These are phyloP conservation scores for Miscanthus lutarioriparius DNA, from an alignment of 176 grass and related monocot species.

Conservation along the genomic window DNA sequence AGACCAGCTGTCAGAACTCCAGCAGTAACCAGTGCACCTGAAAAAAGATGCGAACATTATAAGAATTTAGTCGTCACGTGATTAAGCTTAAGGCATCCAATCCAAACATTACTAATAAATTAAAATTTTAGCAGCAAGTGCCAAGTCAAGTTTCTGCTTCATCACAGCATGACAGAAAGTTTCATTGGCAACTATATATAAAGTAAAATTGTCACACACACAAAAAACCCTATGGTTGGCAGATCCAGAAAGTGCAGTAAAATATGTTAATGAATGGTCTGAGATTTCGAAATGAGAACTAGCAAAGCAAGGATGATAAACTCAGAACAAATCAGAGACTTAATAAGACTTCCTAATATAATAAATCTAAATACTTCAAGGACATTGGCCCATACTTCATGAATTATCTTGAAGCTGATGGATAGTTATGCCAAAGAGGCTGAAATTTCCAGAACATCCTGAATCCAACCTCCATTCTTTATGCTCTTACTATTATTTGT, in stretches of 20 bases:
- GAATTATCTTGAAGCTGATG: neutral
- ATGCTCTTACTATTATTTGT: neutral
- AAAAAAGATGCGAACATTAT: neutral
- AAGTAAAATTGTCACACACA: neutral
- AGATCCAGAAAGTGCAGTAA: neutral
- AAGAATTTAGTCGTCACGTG: neutral
- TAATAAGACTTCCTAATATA: neutral
- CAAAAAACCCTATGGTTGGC: neutral
- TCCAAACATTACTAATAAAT: neutral
- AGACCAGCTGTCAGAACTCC: constrained; percentile 86
- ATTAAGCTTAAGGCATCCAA: neutral
- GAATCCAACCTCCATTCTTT: no score
- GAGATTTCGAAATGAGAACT: neutral
- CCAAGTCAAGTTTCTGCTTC: constrained; percentile 8
- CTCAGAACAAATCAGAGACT: neutral
- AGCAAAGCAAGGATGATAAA: neutral
- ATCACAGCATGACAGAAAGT: neutral
- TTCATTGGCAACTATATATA: neutral
- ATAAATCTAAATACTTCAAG: neutral
- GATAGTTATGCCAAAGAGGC: neutral
- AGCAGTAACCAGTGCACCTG: constrained; percentile 87
- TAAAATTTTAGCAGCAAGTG: neutral
- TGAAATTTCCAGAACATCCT: no score
- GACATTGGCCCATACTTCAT: neutral
- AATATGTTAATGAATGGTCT: neutral